Conservation (phyloP, 441 rosid species). For the Brassica balearica region DNA sequence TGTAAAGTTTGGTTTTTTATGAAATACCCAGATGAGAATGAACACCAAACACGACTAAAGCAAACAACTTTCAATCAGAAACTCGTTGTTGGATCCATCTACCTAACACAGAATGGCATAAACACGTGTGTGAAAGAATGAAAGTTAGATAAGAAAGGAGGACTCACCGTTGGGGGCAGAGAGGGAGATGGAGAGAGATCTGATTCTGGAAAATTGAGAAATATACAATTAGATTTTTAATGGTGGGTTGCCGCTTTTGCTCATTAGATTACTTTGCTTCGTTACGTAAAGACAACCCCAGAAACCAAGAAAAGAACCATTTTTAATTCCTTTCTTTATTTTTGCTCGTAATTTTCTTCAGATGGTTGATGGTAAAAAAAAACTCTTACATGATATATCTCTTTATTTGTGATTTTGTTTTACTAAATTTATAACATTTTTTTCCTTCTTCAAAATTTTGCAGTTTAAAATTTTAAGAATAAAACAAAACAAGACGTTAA, state of each 20-base stretch:
- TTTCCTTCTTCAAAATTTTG: not conserved
- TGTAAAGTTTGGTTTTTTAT: slow-evolving; percentile 15
- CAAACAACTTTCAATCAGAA: not conserved
- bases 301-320: slow-evolving; percentile 7
- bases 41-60: slow-evolving; percentile 25
- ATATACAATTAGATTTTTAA: not conserved
- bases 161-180: not conserved
- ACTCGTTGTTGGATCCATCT: not conserved
- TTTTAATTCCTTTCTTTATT: not conserved
- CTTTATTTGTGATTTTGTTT: not conserved
- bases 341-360: not conserved
- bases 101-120: not conserved
- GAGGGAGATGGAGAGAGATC: not conserved
- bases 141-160: slow-evolving; percentile 1
- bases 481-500: not conserved
- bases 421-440: not conserved
- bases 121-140: not conserved
- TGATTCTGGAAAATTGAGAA: slow-evolving; percentile 3
- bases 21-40: slow-evolving; percentile 31
- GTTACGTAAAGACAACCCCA: slow-evolving; percentile 2
- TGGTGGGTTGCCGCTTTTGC: not conserved
- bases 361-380: not conserved
- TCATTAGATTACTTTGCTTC: slow-evolving; percentile 1
- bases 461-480: too few species aligned
- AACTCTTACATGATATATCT: not conserved